Base-by-base conservation (phyloP, 768 basidiomycete species). In the Pholiota molesta region DNA sequence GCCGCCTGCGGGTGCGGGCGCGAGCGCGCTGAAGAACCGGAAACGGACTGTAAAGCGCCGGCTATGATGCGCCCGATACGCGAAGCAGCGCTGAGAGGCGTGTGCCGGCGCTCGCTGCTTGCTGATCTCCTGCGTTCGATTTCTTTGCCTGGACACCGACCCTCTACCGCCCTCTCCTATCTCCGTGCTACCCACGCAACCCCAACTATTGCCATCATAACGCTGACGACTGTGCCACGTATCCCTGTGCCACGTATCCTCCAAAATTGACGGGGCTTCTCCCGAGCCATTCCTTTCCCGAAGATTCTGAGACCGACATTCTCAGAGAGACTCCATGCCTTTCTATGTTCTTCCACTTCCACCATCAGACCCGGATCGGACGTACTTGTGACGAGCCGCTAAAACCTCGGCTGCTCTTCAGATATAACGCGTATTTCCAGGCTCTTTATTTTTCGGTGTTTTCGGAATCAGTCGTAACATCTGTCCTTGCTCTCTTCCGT, bases 1-100 rank as follows among this genome's bases (percentile, higher is more conserved):
- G 23, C 59, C 60, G n/a, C 42, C n/a, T 52, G 59, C 45, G 39
- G 52, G 35, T 37, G 37, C 33, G 26, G 52, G 58, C 40, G 40
- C 42, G 28, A 59, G 39, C 39, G 13, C 55, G 40, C 33, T 28
- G 39, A 51, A 57, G 33, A 29, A 53, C 14, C 39, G 52, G 39
- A 60, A 29, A 33, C 21, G 39, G n/a, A 42, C 13, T 11, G 19
- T 26, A 2, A 23, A 58, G 45, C 33, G 45, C 45, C 45, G 21
- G n/a, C 14, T 33, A 17, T 51, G 29, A 57, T 47, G 21, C 17
- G 29, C 28, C 28, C 11, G 47, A 37, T 37, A 37, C 21, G 23
- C 47, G n/a, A 26, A 28, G 9, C 42, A n/a, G 42, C n/a, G 47
- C 13, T 23, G 23, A 31, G 47, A 3, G 21, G 47, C 47, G 47